A percentile compares a stretch with the other conserved stretches of the same genome.
These are phyloP conservation scores for Serendipita sp. DNA, from an alignment of 768 basidiomycete genomes.

Conservation along the genomic window DNA sequence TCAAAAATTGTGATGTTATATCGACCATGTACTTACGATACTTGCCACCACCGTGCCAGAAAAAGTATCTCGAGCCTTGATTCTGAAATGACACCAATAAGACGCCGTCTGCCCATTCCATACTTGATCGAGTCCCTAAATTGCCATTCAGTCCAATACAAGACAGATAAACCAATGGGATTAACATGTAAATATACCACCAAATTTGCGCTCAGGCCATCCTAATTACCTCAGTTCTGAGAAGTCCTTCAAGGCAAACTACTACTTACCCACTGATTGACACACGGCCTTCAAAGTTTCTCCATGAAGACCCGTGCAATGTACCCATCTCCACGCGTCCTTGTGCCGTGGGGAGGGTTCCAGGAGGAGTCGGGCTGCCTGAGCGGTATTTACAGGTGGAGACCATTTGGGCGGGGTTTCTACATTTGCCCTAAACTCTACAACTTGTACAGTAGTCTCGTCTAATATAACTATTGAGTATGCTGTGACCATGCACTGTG, in stretches of 20 bases:
- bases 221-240: background rate
- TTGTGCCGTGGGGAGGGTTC: background rate
- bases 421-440: background rate
- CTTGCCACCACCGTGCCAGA: background rate
- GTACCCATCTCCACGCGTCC: slow-evolving; percentile 3
- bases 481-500: background rate
- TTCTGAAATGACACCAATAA: background rate
- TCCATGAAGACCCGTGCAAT: background rate
- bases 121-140: background rate
- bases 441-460: background rate
- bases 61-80: background rate
- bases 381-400: background rate
- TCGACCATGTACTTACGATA: background rate
- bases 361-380: background rate
- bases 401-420: background rate
- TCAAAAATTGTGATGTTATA: background rate
- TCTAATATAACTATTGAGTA: background rate
- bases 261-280: background rate
- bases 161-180: background rate
- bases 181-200: background rate
- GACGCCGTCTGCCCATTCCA: slow-evolving; percentile 1
- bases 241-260: background rate
- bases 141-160: background rate
- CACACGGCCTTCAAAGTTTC: background rate
- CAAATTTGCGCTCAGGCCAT: background rate